phyloP scores from a whole-genome alignment of 305 asterid species.

The Salvia sclarea region DNA sequence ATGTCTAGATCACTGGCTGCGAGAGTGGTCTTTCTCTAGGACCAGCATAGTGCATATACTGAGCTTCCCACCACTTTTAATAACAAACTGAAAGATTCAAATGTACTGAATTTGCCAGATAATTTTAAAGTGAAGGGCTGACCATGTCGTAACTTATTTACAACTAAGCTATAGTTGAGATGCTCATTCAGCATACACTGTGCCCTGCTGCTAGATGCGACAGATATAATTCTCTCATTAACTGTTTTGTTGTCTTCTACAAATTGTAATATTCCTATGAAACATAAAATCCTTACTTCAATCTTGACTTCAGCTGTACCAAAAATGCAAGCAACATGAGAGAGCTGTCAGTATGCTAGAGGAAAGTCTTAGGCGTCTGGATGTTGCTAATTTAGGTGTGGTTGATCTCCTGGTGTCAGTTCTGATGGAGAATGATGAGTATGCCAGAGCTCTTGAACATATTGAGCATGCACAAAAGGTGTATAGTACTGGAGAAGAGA shows the following conservation, averaged over 20 bases:
- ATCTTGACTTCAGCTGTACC: constrained; percentile 46
- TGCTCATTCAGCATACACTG: constrained; percentile 27
- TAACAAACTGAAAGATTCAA: constrained; percentile 7
- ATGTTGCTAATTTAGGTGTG: constrained; percentile 43
- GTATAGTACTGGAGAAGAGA: constrained; percentile 42
- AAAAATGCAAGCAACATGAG: constrained; percentile 57
- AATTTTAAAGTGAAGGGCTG: constrained; percentile 12
- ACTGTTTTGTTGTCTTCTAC: background rate
- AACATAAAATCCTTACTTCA: background rate
- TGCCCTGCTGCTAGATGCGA: constrained; percentile 19
- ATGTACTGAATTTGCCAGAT: background rate
- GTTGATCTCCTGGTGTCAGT: constrained; percentile 59
- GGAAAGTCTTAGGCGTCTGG: constrained; percentile 42
- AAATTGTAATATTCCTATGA: background rate
- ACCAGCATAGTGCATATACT: background rate
- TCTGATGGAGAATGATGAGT: constrained; percentile 53
- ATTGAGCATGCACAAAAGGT: constrained; percentile 50
- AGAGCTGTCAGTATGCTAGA: constrained; percentile 63
- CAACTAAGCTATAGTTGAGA: background rate
- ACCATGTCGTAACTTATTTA: background rate
- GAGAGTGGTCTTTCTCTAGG: background rate
- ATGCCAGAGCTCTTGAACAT: constrained; percentile 61
- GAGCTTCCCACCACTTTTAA: constrained; percentile 5
- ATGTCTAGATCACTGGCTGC: background rate
- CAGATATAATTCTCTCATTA: no score